A percentile compares a stretch with the other conserved stretches of the same genome.
phyloP scores from a whole-genome alignment of 2,329 filamentous ascomycete species.

The Stagonosporopsis vannaccii region DNA sequence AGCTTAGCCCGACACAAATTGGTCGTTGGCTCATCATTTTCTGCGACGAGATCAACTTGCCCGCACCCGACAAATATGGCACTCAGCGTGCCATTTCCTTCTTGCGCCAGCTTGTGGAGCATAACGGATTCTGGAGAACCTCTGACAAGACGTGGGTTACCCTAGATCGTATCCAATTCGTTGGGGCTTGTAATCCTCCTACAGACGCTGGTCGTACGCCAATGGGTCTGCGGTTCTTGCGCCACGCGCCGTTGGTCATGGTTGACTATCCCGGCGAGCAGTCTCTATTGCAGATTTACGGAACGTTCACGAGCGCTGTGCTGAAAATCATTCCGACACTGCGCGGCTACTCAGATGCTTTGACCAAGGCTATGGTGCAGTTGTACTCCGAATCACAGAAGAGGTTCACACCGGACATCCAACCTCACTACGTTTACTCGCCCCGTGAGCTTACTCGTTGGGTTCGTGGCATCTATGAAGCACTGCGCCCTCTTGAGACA shows the following conservation, averaged over 20 bases:
- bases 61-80: slow-evolving; percentile 95
- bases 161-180: slow-evolving; percentile 97
- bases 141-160: slow-evolving; percentile 98
- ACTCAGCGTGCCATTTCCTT: slow-evolving; percentile 98
- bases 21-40: slow-evolving; percentile 98
- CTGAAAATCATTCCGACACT: slow-evolving; percentile 95
- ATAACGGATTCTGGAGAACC: slow-evolving; percentile 99
- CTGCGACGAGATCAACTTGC: slow-evolving; percentile 99
- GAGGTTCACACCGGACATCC: slow-evolving; percentile 93
- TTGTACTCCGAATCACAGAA: slow-evolving; percentile 95
- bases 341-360: slow-evolving; percentile 91
- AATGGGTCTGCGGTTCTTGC: slow-evolving; percentile 89
- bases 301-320: slow-evolving; percentile 94
- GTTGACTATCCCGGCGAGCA: slow-evolving; percentile 97
- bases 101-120: slow-evolving; percentile 94
- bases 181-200: slow-evolving; percentile 97
- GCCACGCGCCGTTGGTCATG: slow-evolving; percentile 98
- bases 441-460: slow-evolving; percentile 97
- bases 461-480: slow-evolving; percentile 97
- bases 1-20: slow-evolving; percentile 94
- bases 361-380: slow-evolving; percentile 97
- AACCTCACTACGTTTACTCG: slow-evolving; percentile 99
- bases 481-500: slow-evolving; percentile 88
- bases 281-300: slow-evolving; percentile 96
- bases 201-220: slow-evolving; percentile 97